Evolutionary conservation across 208 protist species (phyloP).

Genomic region (Crithidia sp.): DNA sequence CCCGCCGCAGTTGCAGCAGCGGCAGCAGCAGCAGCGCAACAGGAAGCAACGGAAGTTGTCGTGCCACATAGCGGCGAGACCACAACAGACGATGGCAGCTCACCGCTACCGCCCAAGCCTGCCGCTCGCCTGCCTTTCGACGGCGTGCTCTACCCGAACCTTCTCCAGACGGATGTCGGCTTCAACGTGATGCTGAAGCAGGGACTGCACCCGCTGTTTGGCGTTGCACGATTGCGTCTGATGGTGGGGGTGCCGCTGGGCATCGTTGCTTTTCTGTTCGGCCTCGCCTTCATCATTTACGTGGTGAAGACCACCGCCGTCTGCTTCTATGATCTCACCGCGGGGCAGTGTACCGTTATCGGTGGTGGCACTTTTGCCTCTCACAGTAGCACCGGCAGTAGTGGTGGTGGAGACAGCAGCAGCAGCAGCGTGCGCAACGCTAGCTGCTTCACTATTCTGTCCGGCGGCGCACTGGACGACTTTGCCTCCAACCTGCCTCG

Average conservation of each 20-base stretch:
- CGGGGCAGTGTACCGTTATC: constrained; percentile 20
- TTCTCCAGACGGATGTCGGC: constrained; percentile 59
- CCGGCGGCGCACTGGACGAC: neutral
- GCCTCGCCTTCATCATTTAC: constrained; percentile 53
- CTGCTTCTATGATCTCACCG: constrained; percentile 29
- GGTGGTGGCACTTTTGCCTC: neutral
- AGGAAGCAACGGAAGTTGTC: neutral
- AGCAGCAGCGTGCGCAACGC: neutral
- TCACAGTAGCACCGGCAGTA: neutral
- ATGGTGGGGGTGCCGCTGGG: constrained; percentile 45
- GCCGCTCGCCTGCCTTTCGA: constrained; percentile 49
- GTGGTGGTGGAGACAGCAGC: neutral
- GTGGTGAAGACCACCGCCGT: constrained; percentile 23
- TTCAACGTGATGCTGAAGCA: constrained; percentile 48
- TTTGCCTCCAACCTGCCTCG: constrained; percentile 15
- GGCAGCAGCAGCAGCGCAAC: neutral
- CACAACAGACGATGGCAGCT: neutral
- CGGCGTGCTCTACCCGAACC: constrained; percentile 66
- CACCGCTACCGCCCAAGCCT: neutral
- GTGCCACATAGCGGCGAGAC: neutral
- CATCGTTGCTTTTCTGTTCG: constrained; percentile 44
- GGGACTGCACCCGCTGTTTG: constrained; percentile 44
- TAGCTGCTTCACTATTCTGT: neutral
- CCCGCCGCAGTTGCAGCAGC: neutral
- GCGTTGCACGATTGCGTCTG: constrained; percentile 31